These are phyloP conservation scores for Brasenia schreberi DNA, from an alignment of 164 flowering plant species.

Conservation along the genomic window DNA sequence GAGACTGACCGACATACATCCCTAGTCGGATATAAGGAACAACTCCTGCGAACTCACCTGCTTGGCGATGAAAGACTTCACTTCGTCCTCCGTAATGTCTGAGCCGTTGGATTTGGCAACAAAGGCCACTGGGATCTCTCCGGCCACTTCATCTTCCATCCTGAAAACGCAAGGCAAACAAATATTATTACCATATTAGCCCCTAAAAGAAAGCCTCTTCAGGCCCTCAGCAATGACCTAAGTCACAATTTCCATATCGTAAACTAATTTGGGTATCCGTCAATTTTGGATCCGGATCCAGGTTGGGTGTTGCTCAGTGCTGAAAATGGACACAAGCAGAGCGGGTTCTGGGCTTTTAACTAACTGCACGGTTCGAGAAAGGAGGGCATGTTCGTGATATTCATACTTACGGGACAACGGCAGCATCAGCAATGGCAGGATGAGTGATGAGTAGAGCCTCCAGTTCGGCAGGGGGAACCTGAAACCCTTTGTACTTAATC, in stretches of 20 bases:
- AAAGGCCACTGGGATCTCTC: constrained; percentile 92
- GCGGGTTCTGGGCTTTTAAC: too few species aligned
- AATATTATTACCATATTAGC: too few species aligned
- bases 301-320: too few species aligned
- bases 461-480: constrained; percentile 97
- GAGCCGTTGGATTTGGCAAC: constrained; percentile 57
- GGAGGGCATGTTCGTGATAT: too few species aligned
- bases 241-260: neutral
- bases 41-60: constrained; percentile 29
- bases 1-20: too few species aligned
- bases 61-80: constrained; percentile 61
- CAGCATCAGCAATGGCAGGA: constrained; percentile 68
- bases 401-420: constrained; percentile 70
- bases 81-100: constrained; percentile 25
- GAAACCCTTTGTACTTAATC: constrained; percentile 84
- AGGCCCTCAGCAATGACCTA: neutral
- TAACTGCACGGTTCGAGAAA: too few species aligned
- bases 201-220: constrained; percentile 37
- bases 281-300: neutral
- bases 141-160: constrained; percentile 71
- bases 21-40: too few species aligned
- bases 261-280: neutral
- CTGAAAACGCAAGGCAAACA: constrained; percentile 17
- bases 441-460: constrained; percentile 66
- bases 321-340: too few species aligned